A percentile compares a stretch with the other conserved stretches of the same genome.
phyloP scores from a whole-genome alignment of 1,139 yeast genomes.

The Geotrichum citri-aurantii region DNA sequence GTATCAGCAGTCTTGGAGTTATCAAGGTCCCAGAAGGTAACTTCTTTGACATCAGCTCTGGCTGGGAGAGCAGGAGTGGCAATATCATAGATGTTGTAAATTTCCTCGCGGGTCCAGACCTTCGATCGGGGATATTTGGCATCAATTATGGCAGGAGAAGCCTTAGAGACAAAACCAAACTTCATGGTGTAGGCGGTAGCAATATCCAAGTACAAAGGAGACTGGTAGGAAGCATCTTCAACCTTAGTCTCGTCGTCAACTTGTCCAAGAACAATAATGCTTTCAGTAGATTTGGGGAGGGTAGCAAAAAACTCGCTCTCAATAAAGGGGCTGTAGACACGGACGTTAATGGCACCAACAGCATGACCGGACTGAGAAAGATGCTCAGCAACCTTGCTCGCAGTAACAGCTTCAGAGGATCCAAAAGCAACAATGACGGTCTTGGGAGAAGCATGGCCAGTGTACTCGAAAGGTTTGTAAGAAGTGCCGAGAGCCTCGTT shows the following conservation, averaged over 20 bases:
- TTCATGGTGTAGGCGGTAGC: slow-evolving; percentile 58
- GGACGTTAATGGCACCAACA: slow-evolving; percentile 63
- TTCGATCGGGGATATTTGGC: slow-evolving; percentile 30
- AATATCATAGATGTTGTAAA: slow-evolving; percentile 26
- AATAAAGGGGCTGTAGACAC: slow-evolving; percentile 64
- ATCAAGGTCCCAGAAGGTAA: slow-evolving; percentile 50
- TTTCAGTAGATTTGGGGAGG: slow-evolving; percentile 55
- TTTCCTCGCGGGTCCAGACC: slow-evolving; percentile 25
- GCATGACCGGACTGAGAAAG: slow-evolving; percentile 36
- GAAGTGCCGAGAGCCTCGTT: slow-evolving; percentile 54
- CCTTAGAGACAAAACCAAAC: slow-evolving; percentile 23
- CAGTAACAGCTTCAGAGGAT: slow-evolving; percentile 55
- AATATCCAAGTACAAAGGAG: slow-evolving; percentile 57
- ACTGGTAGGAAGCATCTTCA: slow-evolving; percentile 30
- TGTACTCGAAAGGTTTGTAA: slow-evolving; percentile 65
- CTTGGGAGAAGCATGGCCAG: slow-evolving; percentile 55
- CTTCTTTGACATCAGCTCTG: slow-evolving; percentile 33
- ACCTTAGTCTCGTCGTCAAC: slow-evolving; percentile 36
- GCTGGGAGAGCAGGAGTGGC: slow-evolving; percentile 18
- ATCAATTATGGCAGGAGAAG: slow-evolving; percentile 29
- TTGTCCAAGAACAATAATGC: slow-evolving; percentile 63
- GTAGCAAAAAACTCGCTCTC: slow-evolving; percentile 53
- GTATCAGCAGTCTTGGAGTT: slow-evolving; percentile 40
- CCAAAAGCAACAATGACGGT: slow-evolving; percentile 77
- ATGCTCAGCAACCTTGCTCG: slow-evolving; percentile 38